Evolutionary conservation across 163 green algal species (phyloP).

Genomic region (Prototheca cutis): DNA sequence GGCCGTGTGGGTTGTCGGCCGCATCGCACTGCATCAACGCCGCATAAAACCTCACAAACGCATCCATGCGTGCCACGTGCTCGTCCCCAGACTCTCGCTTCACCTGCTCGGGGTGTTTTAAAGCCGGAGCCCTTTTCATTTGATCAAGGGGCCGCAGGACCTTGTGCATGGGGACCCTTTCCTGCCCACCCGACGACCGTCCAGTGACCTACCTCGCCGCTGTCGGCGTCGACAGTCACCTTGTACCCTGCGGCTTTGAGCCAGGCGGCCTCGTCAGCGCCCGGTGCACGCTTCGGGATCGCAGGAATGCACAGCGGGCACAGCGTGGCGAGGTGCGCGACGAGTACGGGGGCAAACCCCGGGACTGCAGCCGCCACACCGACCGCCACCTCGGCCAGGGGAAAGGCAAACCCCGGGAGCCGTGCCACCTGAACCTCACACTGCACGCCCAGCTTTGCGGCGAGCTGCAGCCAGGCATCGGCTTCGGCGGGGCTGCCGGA

Average conservation of each 20-base stretch:
- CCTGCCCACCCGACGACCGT: no score
- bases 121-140: no score
- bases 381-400: slow-evolving; percentile 63
- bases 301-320: slow-evolving; percentile 33
- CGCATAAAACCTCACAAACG: slow-evolving; percentile 61
- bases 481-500: slow-evolving; percentile 14
- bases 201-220: neutral
- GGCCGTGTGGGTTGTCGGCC: slow-evolving; percentile 40
- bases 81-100: slow-evolving; percentile 42
- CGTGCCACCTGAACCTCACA: slow-evolving; percentile 50
- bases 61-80: slow-evolving; percentile 34
- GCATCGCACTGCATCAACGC: slow-evolving; percentile 53
- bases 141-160: no score
- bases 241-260: slow-evolving; percentile 30
- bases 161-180: no score
- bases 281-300: slow-evolving; percentile 10
- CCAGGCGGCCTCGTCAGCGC: slow-evolving; percentile 31
- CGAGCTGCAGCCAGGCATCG: slow-evolving; percentile 48
- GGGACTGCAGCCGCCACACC: slow-evolving; percentile 37
- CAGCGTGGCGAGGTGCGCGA: slow-evolving; percentile 38
- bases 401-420: slow-evolving; percentile 57
- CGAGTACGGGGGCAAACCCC: slow-evolving; percentile 33
- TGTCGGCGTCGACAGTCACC: slow-evolving; percentile 18
- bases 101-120: slow-evolving; percentile 1
- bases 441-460: slow-evolving; percentile 52